phyloP scores from a whole-genome alignment of 1,284 basidiomycete species.

The Meripilus lineatus region DNA sequence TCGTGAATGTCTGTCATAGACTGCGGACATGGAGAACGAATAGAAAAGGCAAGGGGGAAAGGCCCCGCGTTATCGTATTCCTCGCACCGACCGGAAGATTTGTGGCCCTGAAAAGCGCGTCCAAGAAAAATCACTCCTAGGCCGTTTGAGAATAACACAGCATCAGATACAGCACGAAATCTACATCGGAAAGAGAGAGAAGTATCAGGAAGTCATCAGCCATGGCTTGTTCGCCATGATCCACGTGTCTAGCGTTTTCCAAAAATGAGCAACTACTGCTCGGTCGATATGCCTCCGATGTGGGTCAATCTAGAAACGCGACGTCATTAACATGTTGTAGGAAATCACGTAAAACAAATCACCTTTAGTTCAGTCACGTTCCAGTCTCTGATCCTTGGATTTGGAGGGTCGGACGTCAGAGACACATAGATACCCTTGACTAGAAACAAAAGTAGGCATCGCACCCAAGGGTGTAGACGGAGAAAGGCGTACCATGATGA shows the following conservation, averaged over 20 bases:
- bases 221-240: slow-evolving; percentile 75
- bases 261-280: slow-evolving; percentile 91
- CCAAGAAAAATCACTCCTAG: too few relatives aligned
- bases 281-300: slow-evolving; percentile 92
- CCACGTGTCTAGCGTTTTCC: slow-evolving; percentile 89
- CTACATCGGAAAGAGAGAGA: background rate
- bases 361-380: slow-evolving; percentile 94
- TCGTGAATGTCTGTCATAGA: too few relatives aligned
- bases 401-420: slow-evolving; percentile 88
- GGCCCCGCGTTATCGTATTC: too few relatives aligned
- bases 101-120: too few relatives aligned
- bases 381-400: slow-evolving; percentile 90
- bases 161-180: too few relatives aligned
- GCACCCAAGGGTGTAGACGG: background rate
- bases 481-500: slow-evolving; percentile 73
- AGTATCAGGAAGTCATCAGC: slow-evolving; percentile 40
- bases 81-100: too few relatives aligned
- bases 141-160: too few relatives aligned
- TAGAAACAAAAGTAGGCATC: slow-evolving; percentile 26
- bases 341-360: slow-evolving; percentile 9
- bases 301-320: slow-evolving; percentile 75
- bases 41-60: too few relatives aligned
- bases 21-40: too few relatives aligned
- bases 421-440: slow-evolving; percentile 93
- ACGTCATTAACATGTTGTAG: slow-evolving; percentile 3